phyloP scores from a whole-genome alignment of 306 rosid genomes.

The Geum urbanum region DNA sequence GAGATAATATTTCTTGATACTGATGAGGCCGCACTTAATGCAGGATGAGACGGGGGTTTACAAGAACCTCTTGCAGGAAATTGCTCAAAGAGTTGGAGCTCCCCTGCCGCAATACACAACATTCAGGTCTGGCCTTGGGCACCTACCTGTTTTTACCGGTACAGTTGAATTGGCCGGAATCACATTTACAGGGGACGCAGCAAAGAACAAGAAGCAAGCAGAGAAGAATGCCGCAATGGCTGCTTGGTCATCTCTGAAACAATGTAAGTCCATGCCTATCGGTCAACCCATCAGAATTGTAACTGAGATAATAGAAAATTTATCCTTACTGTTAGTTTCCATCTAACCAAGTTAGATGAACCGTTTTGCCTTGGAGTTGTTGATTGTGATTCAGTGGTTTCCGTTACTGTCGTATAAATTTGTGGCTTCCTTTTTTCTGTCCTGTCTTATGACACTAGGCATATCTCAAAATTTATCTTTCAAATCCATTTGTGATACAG shows the following conservation, averaged over 20 bases:
- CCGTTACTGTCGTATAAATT: not conserved
- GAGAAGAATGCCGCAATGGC: slow-evolving; percentile 99
- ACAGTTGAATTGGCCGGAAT: slow-evolving; percentile 90
- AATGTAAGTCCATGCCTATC: slow-evolving; percentile 56
- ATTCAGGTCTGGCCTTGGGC: slow-evolving; percentile 92
- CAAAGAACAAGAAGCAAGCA: slow-evolving; percentile 96
- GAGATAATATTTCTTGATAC: slow-evolving; percentile 11
- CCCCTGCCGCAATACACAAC: slow-evolving; percentile 95
- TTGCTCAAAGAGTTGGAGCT: slow-evolving; percentile 96
- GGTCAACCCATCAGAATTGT: not conserved
- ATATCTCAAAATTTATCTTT: too few relatives aligned
- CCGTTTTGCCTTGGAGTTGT: slow-evolving; percentile 1
- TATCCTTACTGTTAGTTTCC: not conserved
- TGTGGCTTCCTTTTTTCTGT: not conserved
- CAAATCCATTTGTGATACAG: too few relatives aligned
- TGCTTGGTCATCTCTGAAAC: slow-evolving; percentile 96
- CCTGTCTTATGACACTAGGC: too few relatives aligned
- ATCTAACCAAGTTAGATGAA: slow-evolving; percentile 4
- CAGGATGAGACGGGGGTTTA: slow-evolving; percentile 99
- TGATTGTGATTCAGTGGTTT: not conserved
- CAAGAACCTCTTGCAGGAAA: slow-evolving; percentile 96
- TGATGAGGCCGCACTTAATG: slow-evolving; percentile 22
- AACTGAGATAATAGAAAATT: not conserved
- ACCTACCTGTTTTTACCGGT: slow-evolving; percentile 94
- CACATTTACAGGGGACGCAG: slow-evolving; percentile 90